Evolutionary conservation across 306 rosid genomes (phyloP).

Genomic region (Vigna radiata): DNA sequence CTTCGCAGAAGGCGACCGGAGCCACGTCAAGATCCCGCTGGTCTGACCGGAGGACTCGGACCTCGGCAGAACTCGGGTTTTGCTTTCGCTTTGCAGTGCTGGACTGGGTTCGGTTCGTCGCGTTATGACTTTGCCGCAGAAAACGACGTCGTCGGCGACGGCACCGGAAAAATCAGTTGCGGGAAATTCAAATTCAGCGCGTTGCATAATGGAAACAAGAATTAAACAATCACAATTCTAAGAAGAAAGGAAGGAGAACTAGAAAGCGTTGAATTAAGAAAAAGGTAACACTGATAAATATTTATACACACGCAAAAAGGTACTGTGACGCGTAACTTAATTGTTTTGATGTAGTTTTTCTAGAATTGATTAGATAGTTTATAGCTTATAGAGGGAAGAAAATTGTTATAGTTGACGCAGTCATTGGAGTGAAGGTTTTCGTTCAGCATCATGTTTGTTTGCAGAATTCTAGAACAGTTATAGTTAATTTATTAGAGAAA

Average conservation of each 20-base stretch:
- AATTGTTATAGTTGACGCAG: background rate
- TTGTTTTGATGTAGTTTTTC: background rate
- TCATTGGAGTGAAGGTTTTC: background rate
- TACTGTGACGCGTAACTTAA: background rate
- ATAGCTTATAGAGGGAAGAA: background rate
- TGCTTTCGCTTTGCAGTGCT: background rate
- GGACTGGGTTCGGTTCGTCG: slow-evolving; percentile 37
- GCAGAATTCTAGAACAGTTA: background rate
- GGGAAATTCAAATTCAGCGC: slow-evolving; percentile 48
- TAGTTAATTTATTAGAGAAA: background rate
- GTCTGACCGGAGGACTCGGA: background rate
- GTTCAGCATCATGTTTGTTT: background rate
- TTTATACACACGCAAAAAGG: background rate
- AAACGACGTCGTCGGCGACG: slow-evolving; percentile 40
- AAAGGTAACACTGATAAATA: background rate
- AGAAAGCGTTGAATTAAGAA: background rate
- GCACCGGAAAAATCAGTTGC: background rate
- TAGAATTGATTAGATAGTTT: background rate
- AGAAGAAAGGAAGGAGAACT: background rate
- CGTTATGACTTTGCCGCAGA: slow-evolving; percentile 46
- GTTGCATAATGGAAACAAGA: background rate
- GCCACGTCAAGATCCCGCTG: background rate
- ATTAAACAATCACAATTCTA: background rate
- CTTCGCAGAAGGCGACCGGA: slow-evolving; percentile 8
- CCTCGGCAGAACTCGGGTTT: background rate